Base-by-base conservation (phyloP, 495 filamentous ascomycete genomes). In the Aspergillus indologenus region DNA sequence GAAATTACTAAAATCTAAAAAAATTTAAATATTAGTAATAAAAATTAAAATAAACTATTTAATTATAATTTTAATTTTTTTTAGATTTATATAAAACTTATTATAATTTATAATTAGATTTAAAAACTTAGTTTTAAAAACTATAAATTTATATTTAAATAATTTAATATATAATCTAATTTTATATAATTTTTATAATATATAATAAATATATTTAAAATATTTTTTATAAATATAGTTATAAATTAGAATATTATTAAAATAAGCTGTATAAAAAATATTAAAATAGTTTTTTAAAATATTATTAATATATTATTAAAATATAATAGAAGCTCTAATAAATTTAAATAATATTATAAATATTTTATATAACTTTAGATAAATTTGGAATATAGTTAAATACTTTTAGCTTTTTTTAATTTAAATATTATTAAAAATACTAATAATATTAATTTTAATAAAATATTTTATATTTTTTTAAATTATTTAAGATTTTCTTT, bases 251-350 rank as follows among this genome's bases (percentile, higher is more conserved):
- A 45, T 44, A 45, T 42, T 44, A 54, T 54, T 21, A 23, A 42
- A 42, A 20, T 54, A 45, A 17, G 45, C 45, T 21, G 5, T 24
- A 45, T 45, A 42, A 54, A 45, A 44, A 45, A 54, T 54, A 45
- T 9, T 19, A 15, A 42, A n/a, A 45, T 17, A 11, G 22, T 12
- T 19, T 56, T 31, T 46, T 46, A 56, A 15, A 29, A 24, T 47
- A 56, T 56, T 34, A 24, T 56, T 31, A 56, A 48, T 15, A 24
- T 47, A 56, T 47, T 34, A 24, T 56, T 31, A 56, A 31, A 24
- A 49, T 23, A 15, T 49, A 23, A 23, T 54, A 45, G 9, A 45
- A 45, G 9, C 15, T 24, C 8, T 23, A 24, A 23, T 24, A 24
- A 14, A 24, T 23, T 9, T 29, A 29, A 29, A 15, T 44, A 42